Percentiles rank a stretch among this genome's conserved stretches.
Evolutionary conservation across 805 yeast genomes (phyloP).

Genomic region (Tetrapisispora namnaoensis): DNA sequence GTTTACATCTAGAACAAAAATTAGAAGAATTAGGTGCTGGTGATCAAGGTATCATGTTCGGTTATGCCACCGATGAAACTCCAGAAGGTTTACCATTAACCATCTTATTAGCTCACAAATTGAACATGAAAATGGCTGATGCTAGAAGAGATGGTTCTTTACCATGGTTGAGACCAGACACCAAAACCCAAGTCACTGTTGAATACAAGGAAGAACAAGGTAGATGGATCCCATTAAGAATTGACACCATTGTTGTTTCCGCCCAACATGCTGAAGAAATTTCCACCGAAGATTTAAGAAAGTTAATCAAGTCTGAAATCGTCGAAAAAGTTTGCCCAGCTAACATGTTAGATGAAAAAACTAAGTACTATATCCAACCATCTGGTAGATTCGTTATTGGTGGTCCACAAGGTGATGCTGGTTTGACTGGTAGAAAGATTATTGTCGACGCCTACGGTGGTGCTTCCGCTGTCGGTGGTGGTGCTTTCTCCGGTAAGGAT

Average conservation of each 20-base stretch:
- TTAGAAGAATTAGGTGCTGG: constrained; percentile 98
- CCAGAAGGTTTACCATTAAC: constrained; percentile 96
- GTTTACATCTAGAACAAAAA: constrained; percentile 93
- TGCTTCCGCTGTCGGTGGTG: constrained; percentile 99
- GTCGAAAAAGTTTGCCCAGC: constrained; percentile 89
- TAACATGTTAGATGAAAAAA: constrained; percentile 83
- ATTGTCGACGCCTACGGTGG: constrained; percentile 99
- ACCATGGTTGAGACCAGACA: constrained; percentile 98
- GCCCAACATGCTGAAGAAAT: constrained; percentile 97
- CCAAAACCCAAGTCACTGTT: constrained; percentile 98
- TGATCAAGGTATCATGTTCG: constrained; percentile 99
- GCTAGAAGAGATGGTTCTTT: constrained; percentile 95
- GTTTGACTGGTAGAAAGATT: constrained; percentile 98
- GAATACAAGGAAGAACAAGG: constrained; percentile 93
- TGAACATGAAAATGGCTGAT: constrained; percentile 91
- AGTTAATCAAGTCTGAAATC: constrained; percentile 66
- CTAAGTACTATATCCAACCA: constrained; percentile 97
- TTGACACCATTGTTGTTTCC: constrained; percentile 94
- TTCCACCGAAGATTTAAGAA: constrained; percentile 85
- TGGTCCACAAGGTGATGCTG: constrained; percentile 99
- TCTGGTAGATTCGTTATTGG: constrained; percentile 99
- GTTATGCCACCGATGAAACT: constrained; percentile 98
- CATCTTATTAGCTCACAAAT: constrained; percentile 85
- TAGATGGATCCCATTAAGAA: constrained; percentile 91
- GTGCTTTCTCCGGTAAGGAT: constrained; percentile 99